Conservation (phyloP, 1,284 basidiomycete species). For the Rhodotorula sp. region DNA sequence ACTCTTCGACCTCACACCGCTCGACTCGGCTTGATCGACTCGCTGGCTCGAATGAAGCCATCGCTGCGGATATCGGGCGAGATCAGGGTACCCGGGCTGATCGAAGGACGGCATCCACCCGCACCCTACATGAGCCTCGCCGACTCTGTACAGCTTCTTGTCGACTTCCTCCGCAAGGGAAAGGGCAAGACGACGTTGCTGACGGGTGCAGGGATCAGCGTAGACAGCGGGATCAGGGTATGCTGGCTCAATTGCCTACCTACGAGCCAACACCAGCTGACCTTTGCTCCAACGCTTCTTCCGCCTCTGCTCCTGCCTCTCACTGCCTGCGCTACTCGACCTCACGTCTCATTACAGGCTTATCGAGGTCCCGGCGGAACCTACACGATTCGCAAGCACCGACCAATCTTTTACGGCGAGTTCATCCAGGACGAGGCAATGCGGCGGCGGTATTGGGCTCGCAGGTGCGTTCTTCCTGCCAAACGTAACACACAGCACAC, state of each 20-base stretch:
- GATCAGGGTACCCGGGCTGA: conserved; percentile 52
- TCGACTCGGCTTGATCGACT: not conserved
- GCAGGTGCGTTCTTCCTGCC: not conserved
- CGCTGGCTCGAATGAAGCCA: not conserved
- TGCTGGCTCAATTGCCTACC: conserved; percentile 55
- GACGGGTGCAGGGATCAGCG: conserved; percentile 87
- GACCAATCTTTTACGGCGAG: conserved; percentile 45
- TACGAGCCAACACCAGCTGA: not conserved
- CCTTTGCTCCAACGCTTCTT: not conserved
- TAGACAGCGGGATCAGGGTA: conserved; percentile 82
- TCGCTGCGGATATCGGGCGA: conserved; percentile 10
- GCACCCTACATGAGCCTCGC: conserved; percentile 55
- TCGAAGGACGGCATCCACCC: conserved; percentile 50
- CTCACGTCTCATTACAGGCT: conserved; percentile 7
- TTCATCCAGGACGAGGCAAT: conserved; percentile 34
- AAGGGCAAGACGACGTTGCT: conserved; percentile 61
- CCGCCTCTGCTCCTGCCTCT: too few relatives aligned
- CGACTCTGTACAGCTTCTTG: conserved; percentile 65
- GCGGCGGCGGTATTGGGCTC: conserved; percentile 39
- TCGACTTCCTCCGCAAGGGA: conserved; percentile 60
- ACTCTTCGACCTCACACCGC: not conserved
- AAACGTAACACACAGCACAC: not conserved
- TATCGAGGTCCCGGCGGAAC: conserved; percentile 41
- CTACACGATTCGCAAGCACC: conserved; percentile 41
- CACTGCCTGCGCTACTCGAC: not conserved